A percentile compares a stretch with the other conserved stretches of the same genome.
Evolutionary conservation across 2,329 filamentous ascomycete species (phyloP).

Genomic region (Microcera coccophila): DNA sequence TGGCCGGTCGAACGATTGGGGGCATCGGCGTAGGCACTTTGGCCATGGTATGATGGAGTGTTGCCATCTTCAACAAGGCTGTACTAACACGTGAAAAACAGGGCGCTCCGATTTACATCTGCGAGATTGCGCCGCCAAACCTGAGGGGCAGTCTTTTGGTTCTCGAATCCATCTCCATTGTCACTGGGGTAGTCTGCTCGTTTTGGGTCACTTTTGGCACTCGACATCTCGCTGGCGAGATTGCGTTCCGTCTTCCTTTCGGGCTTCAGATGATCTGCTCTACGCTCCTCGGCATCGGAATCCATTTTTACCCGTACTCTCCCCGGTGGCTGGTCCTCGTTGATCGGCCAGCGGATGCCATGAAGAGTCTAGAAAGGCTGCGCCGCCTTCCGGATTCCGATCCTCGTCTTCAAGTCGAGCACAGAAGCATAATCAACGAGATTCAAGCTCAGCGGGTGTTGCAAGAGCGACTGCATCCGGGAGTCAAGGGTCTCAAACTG

Average conservation of each 20-base stretch:
- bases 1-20: slow-evolving; percentile 54
- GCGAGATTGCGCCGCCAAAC: slow-evolving; percentile 28
- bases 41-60: slow-evolving; percentile 48
- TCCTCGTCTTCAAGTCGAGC: slow-evolving; percentile 15
- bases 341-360: slow-evolving; percentile 5
- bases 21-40: slow-evolving; percentile 49
- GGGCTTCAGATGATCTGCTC: slow-evolving; percentile 3
- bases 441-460: slow-evolving; percentile 3
- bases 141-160: slow-evolving; percentile 29
- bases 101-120: slow-evolving; percentile 27
- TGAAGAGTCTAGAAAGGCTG: slow-evolving; percentile 11
- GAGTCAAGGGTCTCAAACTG: slow-evolving; percentile 2
- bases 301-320: slow-evolving; percentile 15
- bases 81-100: too few species aligned
- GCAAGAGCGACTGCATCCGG: slow-evolving; percentile 5
- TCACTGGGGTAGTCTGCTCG: slow-evolving; percentile 20
- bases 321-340: slow-evolving; percentile 7
- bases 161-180: slow-evolving; percentile 30
- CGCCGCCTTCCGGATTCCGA: slow-evolving; percentile 16
- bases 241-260: slow-evolving; percentile 8
- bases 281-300: slow-evolving; percentile 27
- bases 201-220: slow-evolving; percentile 27
- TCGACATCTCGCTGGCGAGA: slow-evolving; percentile 10
- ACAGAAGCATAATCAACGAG: slow-evolving; percentile 9
- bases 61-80: too few species aligned